Evolutionary conservation across 768 basidiomycete genomes (phyloP).

Genomic region (Trametes cinnabarina): DNA sequence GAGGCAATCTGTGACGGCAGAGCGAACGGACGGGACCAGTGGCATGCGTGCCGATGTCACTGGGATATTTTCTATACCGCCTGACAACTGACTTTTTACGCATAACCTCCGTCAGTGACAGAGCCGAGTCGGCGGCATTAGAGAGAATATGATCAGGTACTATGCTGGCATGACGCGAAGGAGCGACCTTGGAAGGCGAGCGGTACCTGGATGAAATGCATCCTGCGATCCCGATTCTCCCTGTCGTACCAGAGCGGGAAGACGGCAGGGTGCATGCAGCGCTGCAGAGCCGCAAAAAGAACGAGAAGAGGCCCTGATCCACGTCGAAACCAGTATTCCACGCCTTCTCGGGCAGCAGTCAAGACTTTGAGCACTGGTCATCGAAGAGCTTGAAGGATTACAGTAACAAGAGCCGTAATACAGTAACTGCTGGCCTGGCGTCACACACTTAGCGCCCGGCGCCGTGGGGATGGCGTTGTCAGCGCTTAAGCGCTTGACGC

Average conservation of each 20-base stretch:
- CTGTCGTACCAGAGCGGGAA: no score
- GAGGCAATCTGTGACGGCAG: conserved; percentile 8
- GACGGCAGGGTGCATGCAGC: not conserved
- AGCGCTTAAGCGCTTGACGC: no score
- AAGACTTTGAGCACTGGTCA: no score
- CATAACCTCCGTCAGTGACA: not conserved
- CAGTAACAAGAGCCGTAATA: no score
- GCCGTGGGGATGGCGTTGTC: no score
- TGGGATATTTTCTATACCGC: not conserved
- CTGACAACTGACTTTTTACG: not conserved
- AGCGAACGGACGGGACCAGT: not conserved
- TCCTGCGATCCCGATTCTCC: not conserved
- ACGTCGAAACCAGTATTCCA: not conserved
- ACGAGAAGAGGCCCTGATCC: not conserved
- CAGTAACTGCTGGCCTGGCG: no score
- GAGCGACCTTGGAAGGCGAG: not conserved
- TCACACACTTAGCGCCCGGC: no score
- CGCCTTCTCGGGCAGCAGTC: no score
- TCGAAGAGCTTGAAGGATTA: no score
- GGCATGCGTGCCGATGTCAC: not conserved
- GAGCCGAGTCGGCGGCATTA: not conserved
- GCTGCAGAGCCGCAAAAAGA: not conserved
- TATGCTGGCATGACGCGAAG: not conserved
- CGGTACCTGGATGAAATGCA: not conserved
- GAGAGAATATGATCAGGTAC: not conserved